These are phyloP conservation scores for Laetiporus sulphureus DNA, from an alignment of 1,284 basidiomycete species.

Conservation along the genomic window DNA sequence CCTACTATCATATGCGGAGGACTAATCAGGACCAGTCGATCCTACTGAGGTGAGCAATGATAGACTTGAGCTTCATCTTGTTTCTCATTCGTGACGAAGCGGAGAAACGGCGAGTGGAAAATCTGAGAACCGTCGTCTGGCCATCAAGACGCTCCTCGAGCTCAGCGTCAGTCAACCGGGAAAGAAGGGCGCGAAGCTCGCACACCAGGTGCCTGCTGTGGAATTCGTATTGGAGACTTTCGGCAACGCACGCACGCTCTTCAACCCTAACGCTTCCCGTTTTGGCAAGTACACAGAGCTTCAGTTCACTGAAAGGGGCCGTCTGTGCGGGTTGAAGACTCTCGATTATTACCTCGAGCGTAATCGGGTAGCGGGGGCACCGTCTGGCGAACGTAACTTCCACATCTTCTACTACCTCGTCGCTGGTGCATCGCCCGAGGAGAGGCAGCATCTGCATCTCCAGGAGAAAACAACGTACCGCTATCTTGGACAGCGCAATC, in stretches of 20 bases:
- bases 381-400: conserved; percentile 89
- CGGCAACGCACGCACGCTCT: conserved; percentile 83
- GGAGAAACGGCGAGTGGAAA: conserved; percentile 88
- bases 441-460: conserved; percentile 82
- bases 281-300: conserved; percentile 93
- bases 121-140: conserved; percentile 84
- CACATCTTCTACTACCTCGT: conserved; percentile 97
- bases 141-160: conserved; percentile 86
- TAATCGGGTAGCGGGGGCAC: conserved; percentile 74
- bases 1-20: conserved; percentile 95
- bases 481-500: conserved; percentile 70
- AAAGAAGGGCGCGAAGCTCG: conserved; percentile 90
- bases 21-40: conserved; percentile 93
- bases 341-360: conserved; percentile 97
- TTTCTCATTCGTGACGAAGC: conserved; percentile 1
- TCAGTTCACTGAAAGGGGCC: conserved; percentile 88
- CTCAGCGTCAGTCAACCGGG: conserved; percentile 84
- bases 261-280: conserved; percentile 88
- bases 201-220: conserved; percentile 81
- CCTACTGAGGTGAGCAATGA: conserved; percentile 62
- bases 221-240: conserved; percentile 95
- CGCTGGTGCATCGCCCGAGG: conserved; percentile 83
- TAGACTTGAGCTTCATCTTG: neutral
- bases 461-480: conserved; percentile 75
- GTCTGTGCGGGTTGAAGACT: conserved; percentile 87